A percentile compares a stretch with the other conserved stretches of the same genome.
Conservation (phyloP, 176 grass and related monocot genomes). For the Musa beccarii region DNA sequence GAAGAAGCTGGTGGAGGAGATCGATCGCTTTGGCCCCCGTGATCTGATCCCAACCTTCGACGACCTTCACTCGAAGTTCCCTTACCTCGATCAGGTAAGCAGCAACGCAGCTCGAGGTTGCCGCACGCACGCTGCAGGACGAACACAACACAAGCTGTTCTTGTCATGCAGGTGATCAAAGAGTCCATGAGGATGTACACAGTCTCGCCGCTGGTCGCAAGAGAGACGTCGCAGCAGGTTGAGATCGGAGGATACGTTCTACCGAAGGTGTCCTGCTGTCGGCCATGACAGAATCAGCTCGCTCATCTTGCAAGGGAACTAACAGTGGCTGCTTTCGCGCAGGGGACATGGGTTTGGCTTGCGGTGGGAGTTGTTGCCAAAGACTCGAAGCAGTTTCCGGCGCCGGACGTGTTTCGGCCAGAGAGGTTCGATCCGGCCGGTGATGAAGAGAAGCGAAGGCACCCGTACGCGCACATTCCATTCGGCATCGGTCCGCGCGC, state of each 20-base stretch:
- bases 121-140: too few relatives aligned
- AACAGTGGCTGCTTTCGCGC: neutral
- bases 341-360: slow-evolving; percentile 83
- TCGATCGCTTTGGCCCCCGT: slow-evolving; percentile 41
- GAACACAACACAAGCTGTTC: too few relatives aligned
- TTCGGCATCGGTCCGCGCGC: slow-evolving; percentile 5
- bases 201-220: slow-evolving; percentile 77
- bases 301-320: too few relatives aligned
- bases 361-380: slow-evolving; percentile 72
- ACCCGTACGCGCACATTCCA: slow-evolving; percentile 81
- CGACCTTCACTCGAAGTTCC: slow-evolving; percentile 54
- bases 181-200: slow-evolving; percentile 81
- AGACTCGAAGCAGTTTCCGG: slow-evolving; percentile 67
- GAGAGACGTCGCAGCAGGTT: slow-evolving; percentile 70
- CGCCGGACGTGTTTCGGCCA: neutral
- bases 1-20: slow-evolving; percentile 62
- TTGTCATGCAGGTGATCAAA: slow-evolving; percentile 55
- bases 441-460: slow-evolving; percentile 18
- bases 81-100: slow-evolving; percentile 65
- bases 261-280: slow-evolving; percentile 43
- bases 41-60: slow-evolving; percentile 32
- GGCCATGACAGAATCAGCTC: too few relatives aligned
- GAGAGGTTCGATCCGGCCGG: neutral
- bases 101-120: too few relatives aligned
- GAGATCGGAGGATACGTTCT: slow-evolving; percentile 63